Conservation (phyloP, 192 early-diverging fungal species). For the Coemansia interrupta region DNA sequence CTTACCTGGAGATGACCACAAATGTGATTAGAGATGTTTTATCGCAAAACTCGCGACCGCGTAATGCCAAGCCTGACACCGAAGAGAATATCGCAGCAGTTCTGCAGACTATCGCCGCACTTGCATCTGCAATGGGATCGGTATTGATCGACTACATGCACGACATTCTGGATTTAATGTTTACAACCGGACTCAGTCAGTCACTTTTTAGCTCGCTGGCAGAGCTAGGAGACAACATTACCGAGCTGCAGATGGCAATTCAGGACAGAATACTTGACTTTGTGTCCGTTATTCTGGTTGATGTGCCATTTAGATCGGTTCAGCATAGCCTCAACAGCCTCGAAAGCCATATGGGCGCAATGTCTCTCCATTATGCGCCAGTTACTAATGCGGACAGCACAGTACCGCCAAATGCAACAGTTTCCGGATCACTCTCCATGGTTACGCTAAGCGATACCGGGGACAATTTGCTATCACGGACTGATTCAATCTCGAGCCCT, state of each 20-base stretch:
- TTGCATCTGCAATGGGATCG: conserved; percentile 81
- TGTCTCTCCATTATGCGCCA: conserved; percentile 29
- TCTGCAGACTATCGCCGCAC: conserved; percentile 81
- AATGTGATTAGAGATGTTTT: conserved; percentile 70
- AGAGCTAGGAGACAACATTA: conserved; percentile 73
- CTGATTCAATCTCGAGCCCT: too few species aligned
- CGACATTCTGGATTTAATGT: conserved; percentile 87
- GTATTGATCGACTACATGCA: conserved; percentile 79
- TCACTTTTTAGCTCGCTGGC: conserved; percentile 72
- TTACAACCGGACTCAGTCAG: conserved; percentile 80
- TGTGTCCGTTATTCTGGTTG: conserved; percentile 79
- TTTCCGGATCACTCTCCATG: too few species aligned
- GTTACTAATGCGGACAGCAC: neutral
- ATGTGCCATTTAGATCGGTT: conserved; percentile 73
- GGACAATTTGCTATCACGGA: too few species aligned
- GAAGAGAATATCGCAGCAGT: conserved; percentile 61
- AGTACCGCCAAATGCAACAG: too few species aligned
- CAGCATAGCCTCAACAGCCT: conserved; percentile 56
- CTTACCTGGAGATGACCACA: conserved; percentile 72
- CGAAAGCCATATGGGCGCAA: conserved; percentile 10
- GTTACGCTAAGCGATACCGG: too few species aligned
- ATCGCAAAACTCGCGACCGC: conserved; percentile 32
- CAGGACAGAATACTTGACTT: conserved; percentile 87
- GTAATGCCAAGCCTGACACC: conserved; percentile 17
- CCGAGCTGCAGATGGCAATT: conserved; percentile 70